Percentiles rank a stretch among this genome's conserved stretches.
These are phyloP conservation scores for Aspergillus caelatus DNA, from an alignment of 2,329 filamentous ascomycete genomes.

Conservation along the genomic window DNA sequence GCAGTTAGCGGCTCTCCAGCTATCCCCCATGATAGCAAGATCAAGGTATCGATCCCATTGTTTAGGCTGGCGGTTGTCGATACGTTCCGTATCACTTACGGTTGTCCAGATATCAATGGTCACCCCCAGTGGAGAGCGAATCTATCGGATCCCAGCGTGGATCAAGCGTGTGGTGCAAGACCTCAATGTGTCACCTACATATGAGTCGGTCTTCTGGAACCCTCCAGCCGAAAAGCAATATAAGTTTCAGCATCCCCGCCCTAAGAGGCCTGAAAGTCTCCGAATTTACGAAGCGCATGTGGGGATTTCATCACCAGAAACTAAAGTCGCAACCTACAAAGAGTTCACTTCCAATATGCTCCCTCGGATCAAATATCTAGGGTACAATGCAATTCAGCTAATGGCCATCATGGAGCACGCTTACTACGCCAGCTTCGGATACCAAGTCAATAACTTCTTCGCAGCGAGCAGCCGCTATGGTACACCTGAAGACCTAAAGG, in stretches of 20 bases:
- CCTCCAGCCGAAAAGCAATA: constrained; percentile 77
- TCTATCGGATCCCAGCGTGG: constrained; percentile 92
- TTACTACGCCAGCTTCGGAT: constrained; percentile 98
- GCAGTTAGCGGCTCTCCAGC: constrained; percentile 72
- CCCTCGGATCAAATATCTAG: constrained; percentile 83
- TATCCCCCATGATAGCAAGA: constrained; percentile 90
- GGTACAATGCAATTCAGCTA: constrained; percentile 96
- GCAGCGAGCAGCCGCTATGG: constrained; percentile 96
- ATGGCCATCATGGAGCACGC: constrained; percentile 99
- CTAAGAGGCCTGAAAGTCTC: constrained; percentile 80
- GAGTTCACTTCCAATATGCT: constrained; percentile 94
- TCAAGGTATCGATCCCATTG: constrained; percentile 71
- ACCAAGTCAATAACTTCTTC: constrained; percentile 99
- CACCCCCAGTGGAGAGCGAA: constrained; percentile 74
- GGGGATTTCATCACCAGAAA: constrained; percentile 90
- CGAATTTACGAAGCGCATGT: constrained; percentile 99
- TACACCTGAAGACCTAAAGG: constrained; percentile 89
- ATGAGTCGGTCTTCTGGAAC: constrained; percentile 97
- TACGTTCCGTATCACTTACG: neutral
- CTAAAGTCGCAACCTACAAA: constrained; percentile 89
- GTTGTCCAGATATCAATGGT: constrained; percentile 74
- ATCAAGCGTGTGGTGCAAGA: constrained; percentile 98
- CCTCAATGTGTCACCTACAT: constrained; percentile 81
- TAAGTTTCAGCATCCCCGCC: constrained; percentile 78
- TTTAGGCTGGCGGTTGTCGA: neutral